phyloP scores from a whole-genome alignment of 202 grass and related monocot species.

The Alloteropsis angusta region DNA sequence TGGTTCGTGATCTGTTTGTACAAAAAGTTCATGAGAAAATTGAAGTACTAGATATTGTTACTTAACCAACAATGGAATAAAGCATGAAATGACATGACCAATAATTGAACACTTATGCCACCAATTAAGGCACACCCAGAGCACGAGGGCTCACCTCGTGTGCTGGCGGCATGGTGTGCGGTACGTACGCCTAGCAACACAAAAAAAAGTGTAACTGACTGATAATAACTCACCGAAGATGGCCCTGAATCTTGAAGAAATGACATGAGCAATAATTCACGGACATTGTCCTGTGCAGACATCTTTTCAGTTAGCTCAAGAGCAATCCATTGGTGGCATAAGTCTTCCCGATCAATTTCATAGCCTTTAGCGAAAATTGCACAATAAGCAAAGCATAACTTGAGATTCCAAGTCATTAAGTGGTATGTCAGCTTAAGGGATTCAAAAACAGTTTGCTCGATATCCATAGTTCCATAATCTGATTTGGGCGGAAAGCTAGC shows the following conservation, averaged over 20 bases:
- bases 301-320: neutral
- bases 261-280: neutral
- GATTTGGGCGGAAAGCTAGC: neutral
- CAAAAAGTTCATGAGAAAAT: neutral
- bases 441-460: neutral
- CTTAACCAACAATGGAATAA: neutral
- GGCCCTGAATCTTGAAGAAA: neutral
- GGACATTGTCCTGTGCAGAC: neutral
- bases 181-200: too few relatives aligned
- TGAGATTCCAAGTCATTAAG: neutral
- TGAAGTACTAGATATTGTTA: neutral
- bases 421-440: neutral
- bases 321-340: constrained; percentile 6
- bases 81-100: too few relatives aligned
- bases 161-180: too few relatives aligned
- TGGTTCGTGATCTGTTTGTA: neutral
- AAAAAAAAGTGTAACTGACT: too few relatives aligned
- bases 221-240: neutral
- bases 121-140: too few relatives aligned
- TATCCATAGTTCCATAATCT: neutral
- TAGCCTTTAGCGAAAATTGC: neutral
- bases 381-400: constrained; percentile 8
- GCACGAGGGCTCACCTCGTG: too few relatives aligned
- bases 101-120: too few relatives aligned
- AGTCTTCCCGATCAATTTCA: neutral